These are phyloP conservation scores for Suillus decipiens DNA, from an alignment of 768 basidiomycete species.

Conservation along the genomic window DNA sequence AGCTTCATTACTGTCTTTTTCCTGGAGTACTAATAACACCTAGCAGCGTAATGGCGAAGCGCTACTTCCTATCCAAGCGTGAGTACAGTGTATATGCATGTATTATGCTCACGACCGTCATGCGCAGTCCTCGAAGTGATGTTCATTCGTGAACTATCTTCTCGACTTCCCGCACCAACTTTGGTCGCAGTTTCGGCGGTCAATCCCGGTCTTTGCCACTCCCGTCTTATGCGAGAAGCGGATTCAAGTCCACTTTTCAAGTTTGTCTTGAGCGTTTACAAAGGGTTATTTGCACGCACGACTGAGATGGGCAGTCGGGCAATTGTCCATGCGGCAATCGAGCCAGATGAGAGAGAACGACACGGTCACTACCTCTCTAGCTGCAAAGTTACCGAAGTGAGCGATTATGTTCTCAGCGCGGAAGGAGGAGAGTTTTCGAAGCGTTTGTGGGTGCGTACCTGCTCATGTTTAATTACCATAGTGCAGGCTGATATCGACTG, in stretches of 20 bases:
- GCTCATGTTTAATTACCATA: background rate
- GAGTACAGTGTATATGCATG: background rate
- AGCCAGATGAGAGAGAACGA: conserved; percentile 25
- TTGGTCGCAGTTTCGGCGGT: conserved; percentile 33
- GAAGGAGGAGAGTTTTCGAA: conserved; percentile 32
- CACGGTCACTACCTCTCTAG: conserved; percentile 34
- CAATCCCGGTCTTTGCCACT: conserved; percentile 39
- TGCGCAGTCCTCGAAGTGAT: conserved; percentile 35
- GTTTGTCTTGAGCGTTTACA: conserved; percentile 9
- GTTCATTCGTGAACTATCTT: conserved; percentile 37
- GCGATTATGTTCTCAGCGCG: conserved; percentile 29
- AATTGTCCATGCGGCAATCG: conserved; percentile 35
- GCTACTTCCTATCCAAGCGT: conserved; percentile 31
- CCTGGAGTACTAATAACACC: conserved; percentile 3
- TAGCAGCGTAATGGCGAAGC: conserved; percentile 26
- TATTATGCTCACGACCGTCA: conserved; percentile 2
- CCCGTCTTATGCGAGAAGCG: conserved; percentile 27
- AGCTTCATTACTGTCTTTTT: conserved; percentile 11
- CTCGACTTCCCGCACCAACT: conserved; percentile 28
- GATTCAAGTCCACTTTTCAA: conserved; percentile 13
- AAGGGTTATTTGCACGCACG: conserved; percentile 29
- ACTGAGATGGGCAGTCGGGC: conserved; percentile 39
- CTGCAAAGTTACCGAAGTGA: conserved; percentile 30
- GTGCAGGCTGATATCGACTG: background rate
- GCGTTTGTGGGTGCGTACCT: conserved; percentile 35